A percentile compares a stretch with the other conserved stretches of the same genome.
phyloP scores from a whole-genome alignment of 2,329 filamentous ascomycete species.

The Alternaria sp. region DNA sequence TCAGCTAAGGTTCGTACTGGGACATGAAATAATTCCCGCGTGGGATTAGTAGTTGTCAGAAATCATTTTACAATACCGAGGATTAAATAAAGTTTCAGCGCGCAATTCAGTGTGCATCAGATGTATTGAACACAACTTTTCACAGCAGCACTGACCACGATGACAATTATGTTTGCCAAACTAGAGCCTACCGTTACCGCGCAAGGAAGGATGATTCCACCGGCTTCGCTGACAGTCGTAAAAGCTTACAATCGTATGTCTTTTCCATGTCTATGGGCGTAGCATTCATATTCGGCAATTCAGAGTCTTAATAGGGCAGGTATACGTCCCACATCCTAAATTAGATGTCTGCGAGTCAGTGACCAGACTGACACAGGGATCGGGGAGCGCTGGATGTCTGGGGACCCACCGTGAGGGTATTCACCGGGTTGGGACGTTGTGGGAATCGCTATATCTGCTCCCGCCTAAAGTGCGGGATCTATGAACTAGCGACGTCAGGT shows the following conservation, averaged over 20 bases:
- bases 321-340: background rate
- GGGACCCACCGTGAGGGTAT: background rate
- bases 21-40: background rate
- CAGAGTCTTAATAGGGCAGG: background rate
- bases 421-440: background rate
- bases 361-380: background rate
- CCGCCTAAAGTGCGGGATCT: slow-evolving; percentile 5
- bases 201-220: background rate
- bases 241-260: slow-evolving; percentile 1
- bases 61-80: background rate
- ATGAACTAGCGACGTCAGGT: background rate
- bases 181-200: background rate
- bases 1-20: background rate
- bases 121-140: background rate
- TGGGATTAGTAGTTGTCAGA: background rate
- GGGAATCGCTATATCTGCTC: background rate
- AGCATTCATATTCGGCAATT: background rate
- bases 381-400: background rate
- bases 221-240: background rate
- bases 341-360: slow-evolving; percentile 6
- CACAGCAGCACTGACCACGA: background rate
- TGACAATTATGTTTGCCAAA: background rate
- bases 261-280: background rate
- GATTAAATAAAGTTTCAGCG: background rate
- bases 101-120: background rate